These are phyloP conservation scores for Blastocystis sp. DNA, from an alignment of 352 stramenopile genomes.

Conservation along the genomic window DNA sequence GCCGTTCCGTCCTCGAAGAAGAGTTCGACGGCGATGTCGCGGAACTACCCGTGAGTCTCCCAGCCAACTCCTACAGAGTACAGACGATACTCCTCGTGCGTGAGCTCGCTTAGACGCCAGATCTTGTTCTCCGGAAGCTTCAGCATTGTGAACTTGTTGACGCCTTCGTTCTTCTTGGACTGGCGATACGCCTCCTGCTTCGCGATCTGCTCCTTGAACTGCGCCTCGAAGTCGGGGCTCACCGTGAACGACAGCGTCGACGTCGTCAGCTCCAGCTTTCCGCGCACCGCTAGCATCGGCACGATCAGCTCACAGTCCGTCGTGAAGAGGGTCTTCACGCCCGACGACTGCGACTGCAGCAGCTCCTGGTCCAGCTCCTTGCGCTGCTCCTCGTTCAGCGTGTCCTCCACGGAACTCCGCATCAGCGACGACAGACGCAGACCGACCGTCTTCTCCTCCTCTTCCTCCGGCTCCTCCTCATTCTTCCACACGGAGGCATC, in stretches of 20 bases:
- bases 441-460: neutral
- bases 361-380: slow-evolving; percentile 29
- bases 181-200: slow-evolving; percentile 15
- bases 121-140: slow-evolving; percentile 53
- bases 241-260: slow-evolving; percentile 35
- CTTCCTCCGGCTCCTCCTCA: neutral
- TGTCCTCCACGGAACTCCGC: slow-evolving; percentile 24
- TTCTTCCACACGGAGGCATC: slow-evolving; percentile 54
- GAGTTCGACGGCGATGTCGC: slow-evolving; percentile 57
- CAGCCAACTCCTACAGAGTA: neutral
- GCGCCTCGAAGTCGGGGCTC: slow-evolving; percentile 27
- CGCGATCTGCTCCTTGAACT: slow-evolving; percentile 48
- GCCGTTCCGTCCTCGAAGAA: slow-evolving; percentile 58
- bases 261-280: slow-evolving; percentile 34
- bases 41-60: neutral
- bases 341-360: neutral
- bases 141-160: slow-evolving; percentile 53
- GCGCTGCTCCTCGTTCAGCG: neutral
- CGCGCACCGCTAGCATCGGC: slow-evolving; percentile 19
- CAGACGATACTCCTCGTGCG: slow-evolving; percentile 43
- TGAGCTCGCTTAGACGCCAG: slow-evolving; percentile 42
- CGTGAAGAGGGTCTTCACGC: neutral
- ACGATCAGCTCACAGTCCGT: slow-evolving; percentile 17
- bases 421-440: neutral
- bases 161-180: slow-evolving; percentile 11